Conservation (phyloP, 306 rosid species). For the Citrullus amarus region DNA sequence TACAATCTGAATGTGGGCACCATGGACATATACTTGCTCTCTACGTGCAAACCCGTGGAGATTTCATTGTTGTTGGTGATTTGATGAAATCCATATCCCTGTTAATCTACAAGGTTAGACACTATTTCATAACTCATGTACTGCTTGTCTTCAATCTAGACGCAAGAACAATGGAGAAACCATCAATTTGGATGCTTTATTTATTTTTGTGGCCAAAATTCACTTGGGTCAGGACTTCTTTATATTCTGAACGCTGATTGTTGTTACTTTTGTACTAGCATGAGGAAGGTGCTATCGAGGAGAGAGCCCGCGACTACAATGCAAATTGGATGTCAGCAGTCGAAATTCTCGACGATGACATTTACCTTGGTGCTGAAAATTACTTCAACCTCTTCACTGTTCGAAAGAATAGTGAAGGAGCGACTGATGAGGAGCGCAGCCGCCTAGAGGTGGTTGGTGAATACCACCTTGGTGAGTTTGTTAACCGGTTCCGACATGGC, state of each 20-base stretch:
- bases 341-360: slow-evolving; percentile 91
- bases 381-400: slow-evolving; percentile 41
- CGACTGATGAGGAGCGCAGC: slow-evolving; percentile 84
- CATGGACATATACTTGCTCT: slow-evolving; percentile 98
- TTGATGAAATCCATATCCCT: slow-evolving; percentile 88
- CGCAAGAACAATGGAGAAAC: neutral
- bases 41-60: slow-evolving; percentile 95
- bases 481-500: slow-evolving; percentile 72
- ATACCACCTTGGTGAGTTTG: slow-evolving; percentile 86
- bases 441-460: slow-evolving; percentile 89
- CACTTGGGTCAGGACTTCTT: neutral
- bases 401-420: slow-evolving; percentile 73
- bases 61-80: slow-evolving; percentile 97
- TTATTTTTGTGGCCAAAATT: neutral
- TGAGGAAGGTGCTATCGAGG: slow-evolving; percentile 98
- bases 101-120: slow-evolving; percentile 79
- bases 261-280: slow-evolving; percentile 33
- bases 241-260: neutral
- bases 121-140: neutral
- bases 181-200: neutral
- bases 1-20: slow-evolving; percentile 98
- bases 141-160: neutral
- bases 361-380: slow-evolving; percentile 88
- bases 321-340: slow-evolving; percentile 98
- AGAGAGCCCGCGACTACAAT: slow-evolving; percentile 90